Base-by-base conservation (phyloP, 164 flowering plant genomes). In the Euptelea pleiosperma region DNA sequence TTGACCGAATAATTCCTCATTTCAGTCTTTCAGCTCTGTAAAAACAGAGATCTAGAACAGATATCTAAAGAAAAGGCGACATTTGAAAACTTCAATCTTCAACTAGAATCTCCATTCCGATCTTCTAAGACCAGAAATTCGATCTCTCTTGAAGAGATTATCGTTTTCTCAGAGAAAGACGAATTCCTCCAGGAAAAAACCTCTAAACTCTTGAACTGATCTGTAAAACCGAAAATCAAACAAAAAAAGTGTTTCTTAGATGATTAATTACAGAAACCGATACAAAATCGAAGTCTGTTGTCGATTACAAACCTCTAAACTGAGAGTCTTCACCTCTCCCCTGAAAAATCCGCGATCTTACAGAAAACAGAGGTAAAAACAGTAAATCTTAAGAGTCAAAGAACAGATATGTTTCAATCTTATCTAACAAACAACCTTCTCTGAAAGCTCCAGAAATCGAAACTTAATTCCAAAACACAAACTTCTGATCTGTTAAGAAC, bases 251-350 rank as follows among this genome's bases (percentile, higher is more conserved):
- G n/a, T 36, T 6, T 24, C 2, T 15, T 5, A 31, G 9, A 53
- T 14, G 41, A 39, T 33, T 21, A n/a, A 40, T 26, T 4, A 28
- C n/a, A 22, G 2, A 29, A 35, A 15, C 5, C 25, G 11, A 21
- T 16, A 34, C 2, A 52, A 49, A 52, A 44, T 29, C 18, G 9
- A 57, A 21, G 16, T 40, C 37, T 45, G 35, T 15, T 28, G 8
- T 30, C 48, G n/a, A 44, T 60, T 14, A 63, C 72, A 57, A 47
- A 64, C 65, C 66, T 66, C 22, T 26, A 29, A 26, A 26, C 28
- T 37, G 26, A 1, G 29, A 24, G 24, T 60, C 29, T 21, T 44
- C 47, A 21, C 41, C 35, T 14, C 22, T 18, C 11, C 49, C 41
- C 49, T 18, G 18, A 44, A 44, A n/a, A 53, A 36, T 29, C 52